Evolutionary conservation across 1,139 yeast genomes (phyloP), one percentile per base, ranked within the genome.

Genomic region (Lodderomyces jiufengensis): DNA sequence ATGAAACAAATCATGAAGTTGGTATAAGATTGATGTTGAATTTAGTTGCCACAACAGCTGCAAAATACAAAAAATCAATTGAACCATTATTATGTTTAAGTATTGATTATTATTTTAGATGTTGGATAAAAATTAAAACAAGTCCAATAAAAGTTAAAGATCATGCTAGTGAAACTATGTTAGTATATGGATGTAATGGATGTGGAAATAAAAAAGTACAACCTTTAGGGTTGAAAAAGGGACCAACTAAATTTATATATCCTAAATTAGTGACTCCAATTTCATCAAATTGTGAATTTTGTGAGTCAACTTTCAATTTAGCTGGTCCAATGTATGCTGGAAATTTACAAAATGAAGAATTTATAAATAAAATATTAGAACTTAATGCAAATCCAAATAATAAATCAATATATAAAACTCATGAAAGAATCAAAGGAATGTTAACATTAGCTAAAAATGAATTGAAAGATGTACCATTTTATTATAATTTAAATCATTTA

Each of bases 241-340:
- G 49, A 24, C 49, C 48, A 24, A 45, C 45, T 27, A 66, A 66
- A 45, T 63, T 49, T 44, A 67, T 59, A 40, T 62, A 65, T 28
- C 73, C 76, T 6, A 60, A 56, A 30, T 61, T 31, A 48, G 59
- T 44, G 2, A 78, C 81, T 0, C 69, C 76, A 3, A 28, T 18
- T n/a, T 70, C 76, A 5, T 58, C 70, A 4, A 57, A 66, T 32
- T 94, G 98, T 61, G 54, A 67, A 29, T 80, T 70, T 57, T 92
- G 98, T 62, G 83, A 77, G 2, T 72, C 71, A 39, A 69, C 75
- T 4, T 76, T 76, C 54, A 95, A 84, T 53, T 57, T 92, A 29
- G 92, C 94, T 2, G 99, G 99, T 1, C 99, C 99, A 39, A 86
- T 92, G 96, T 92, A 95, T 84, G 86, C 78, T 9, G 96, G 94